Conservation (phyloP, 148 eudicot genomes). For the Diospyros lotus region DNA sequence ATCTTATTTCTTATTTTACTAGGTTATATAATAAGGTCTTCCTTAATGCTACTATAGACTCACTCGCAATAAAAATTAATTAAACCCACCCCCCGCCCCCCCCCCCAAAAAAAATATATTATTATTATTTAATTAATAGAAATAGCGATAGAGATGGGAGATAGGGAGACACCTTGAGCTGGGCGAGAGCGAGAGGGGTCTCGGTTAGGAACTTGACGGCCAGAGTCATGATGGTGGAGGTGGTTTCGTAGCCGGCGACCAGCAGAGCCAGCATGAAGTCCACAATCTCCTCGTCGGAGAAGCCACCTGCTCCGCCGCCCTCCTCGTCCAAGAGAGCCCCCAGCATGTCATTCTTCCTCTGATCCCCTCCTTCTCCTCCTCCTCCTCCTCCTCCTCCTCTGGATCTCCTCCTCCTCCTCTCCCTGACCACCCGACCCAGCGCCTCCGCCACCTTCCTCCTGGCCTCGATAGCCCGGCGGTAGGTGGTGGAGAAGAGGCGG, state of each 20-base stretch:
- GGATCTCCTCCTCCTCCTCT: slow-evolving; percentile 33
- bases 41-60: too few species aligned
- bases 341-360: slow-evolving; percentile 76
- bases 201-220: slow-evolving; percentile 90
- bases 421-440: slow-evolving; percentile 59
- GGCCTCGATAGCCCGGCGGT: slow-evolving; percentile 88
- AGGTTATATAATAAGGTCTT: too few species aligned
- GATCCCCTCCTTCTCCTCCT: slow-evolving; percentile 57
- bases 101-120: not conserved
- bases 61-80: not conserved
- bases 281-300: slow-evolving; percentile 84
- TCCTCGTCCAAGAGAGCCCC: slow-evolving; percentile 80
- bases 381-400: slow-evolving; percentile 46
- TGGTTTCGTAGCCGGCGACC: slow-evolving; percentile 95
- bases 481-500: slow-evolving; percentile 76
- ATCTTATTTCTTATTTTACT: too few species aligned
- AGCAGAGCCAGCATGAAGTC: slow-evolving; percentile 79
- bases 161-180: slow-evolving; percentile 50
- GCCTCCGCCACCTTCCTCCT: slow-evolving; percentile 91
- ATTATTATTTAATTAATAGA: not conserved
- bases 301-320: slow-evolving; percentile 50
- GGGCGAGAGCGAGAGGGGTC: slow-evolving; percentile 76
- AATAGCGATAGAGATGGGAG: not conserved
- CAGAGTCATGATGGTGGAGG: slow-evolving; percentile 86
- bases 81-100: not conserved